Base-by-base conservation (phyloP, 2,329 filamentous ascomycete genomes). In the Magnaporthiopsis poae region DNA sequence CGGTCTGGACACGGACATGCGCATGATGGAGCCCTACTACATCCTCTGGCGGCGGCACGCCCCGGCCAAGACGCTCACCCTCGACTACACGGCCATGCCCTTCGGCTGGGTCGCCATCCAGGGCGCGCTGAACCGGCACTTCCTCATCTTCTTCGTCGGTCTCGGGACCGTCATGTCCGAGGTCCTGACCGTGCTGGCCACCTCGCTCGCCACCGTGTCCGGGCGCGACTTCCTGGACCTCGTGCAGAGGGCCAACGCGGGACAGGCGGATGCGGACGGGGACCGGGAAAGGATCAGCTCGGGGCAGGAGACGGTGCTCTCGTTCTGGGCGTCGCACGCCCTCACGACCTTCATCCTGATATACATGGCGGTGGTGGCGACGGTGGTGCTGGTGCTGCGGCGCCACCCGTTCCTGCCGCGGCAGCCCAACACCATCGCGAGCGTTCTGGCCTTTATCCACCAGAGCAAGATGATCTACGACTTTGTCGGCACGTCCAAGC, bases 401-500 rank as follows among this genome's bases (percentile, higher is more conserved):
- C 82, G 87, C 0, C 85, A 87, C 66, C 85, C 90, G 2, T 92
- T 93, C 75, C 79, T 93, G 66, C 90, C 90, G 1, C 84, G 90
- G 5, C 89, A 92, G 78, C 90, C 90, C 4, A 91, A 88, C 71
- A 92, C 90, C 27, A 92, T 94, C 71, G 87, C 90, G 1, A 88
- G 85, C 61, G 85, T 92, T 65, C 80, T 94, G 66, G 89, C 89
- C 0, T 93, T 89, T 72, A 90, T 93, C 68, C 88, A 93, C 75
- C 89, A 92, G 77, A 89, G 85, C 75, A 90, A 90, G 77, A 92
- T 93, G 90, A 78, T 93, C 62, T 87, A 87, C 69, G 85, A 86
- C 72, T 93, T 93, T 75, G 87, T 91, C 18, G 86, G 85, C 60
- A 91, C 88, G 29, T 84, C 88, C 68, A 85, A 85, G 76, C 77